Percentiles rank a stretch among this genome's conserved stretches.
These are phyloP conservation scores for Marsdenia floribunda DNA, from an alignment of 257 asterid genomes.

Conservation along the genomic window DNA sequence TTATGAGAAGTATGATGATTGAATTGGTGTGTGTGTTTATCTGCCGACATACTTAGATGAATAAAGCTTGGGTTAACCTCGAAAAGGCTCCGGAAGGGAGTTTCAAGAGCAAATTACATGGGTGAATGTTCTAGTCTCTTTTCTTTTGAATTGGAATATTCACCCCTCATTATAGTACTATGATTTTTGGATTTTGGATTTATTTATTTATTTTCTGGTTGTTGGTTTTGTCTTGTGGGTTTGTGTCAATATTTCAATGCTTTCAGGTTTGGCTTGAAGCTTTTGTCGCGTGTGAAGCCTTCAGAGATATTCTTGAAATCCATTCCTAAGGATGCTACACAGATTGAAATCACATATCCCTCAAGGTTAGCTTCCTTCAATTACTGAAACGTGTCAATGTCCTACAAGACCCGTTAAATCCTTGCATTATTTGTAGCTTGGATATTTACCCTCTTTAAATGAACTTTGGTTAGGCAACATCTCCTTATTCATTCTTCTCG, in stretches of 20 bases:
- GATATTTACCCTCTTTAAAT: not conserved
- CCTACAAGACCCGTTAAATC: not conserved
- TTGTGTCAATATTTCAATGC: conserved; percentile 8
- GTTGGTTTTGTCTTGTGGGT: conserved; percentile 5
- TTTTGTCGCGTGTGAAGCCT: conserved; percentile 85
- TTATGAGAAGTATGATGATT: not conserved
- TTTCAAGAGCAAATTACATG: conserved; percentile 72
- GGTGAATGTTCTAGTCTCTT: conserved; percentile 36
- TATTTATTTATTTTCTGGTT: too few species aligned
- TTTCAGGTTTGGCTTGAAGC: conserved; percentile 73
- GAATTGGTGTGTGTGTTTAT: not conserved
- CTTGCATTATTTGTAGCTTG: not conserved
- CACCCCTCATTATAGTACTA: not conserved
- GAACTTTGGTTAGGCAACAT: not conserved
- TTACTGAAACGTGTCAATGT: not conserved
- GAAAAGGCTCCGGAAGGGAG: conserved; percentile 83
- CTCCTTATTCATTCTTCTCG: not conserved
- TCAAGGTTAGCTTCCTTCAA: conserved; percentile 40
- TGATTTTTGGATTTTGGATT: conserved; percentile 4
- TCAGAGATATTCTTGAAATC: conserved; percentile 90
- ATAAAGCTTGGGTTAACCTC: conserved; percentile 71
- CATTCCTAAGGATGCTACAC: conserved; percentile 64
- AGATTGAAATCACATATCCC: conserved; percentile 69
- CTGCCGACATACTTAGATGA: conserved; percentile 53
- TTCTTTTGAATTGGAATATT: not conserved